Percentiles rank a stretch among this genome's conserved stretches.
Evolutionary conservation across 371 early-diverging fungal species (phyloP).

Genomic region (Enteropsectra breve): DNA sequence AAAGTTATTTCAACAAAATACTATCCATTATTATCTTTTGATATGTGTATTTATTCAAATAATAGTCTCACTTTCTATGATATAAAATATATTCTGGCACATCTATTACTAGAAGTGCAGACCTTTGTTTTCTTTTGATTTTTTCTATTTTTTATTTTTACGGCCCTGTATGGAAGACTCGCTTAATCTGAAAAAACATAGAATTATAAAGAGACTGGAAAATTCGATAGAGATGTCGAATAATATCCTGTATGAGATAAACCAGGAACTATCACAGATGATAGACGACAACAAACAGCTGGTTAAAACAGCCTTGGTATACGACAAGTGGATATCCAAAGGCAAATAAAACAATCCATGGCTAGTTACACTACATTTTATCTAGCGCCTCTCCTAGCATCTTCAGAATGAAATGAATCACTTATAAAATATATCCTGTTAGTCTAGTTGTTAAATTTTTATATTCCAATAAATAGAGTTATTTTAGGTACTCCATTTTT

Average conservation of each 20-base stretch:
- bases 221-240: slow-evolving; percentile 22
- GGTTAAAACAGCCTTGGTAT: slow-evolving; percentile 7
- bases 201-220: slow-evolving; percentile 27
- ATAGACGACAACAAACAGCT: slow-evolving; percentile 4
- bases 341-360: neutral
- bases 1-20: too few relatives aligned
- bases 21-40: too few relatives aligned
- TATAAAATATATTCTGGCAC: too few relatives aligned
- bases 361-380: neutral
- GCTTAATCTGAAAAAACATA: slow-evolving; percentile 30
- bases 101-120: too few relatives aligned
- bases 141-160: neutral
- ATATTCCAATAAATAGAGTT: neutral
- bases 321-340: slow-evolving; percentile 37
- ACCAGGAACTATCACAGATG: slow-evolving; percentile 22
- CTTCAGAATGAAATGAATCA: too few relatives aligned
- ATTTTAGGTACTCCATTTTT: neutral
- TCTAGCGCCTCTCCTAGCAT: too few relatives aligned
- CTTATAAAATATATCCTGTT: neutral
- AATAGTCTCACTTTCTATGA: too few relatives aligned
- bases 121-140: too few relatives aligned
- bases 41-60: too few relatives aligned
- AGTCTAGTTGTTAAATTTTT: neutral
- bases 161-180: slow-evolving; percentile 3
- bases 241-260: slow-evolving; percentile 23